These are phyloP conservation scores for Ajuga chamaepitys DNA, from an alignment of 257 asterid genomes.

Conservation along the genomic window DNA sequence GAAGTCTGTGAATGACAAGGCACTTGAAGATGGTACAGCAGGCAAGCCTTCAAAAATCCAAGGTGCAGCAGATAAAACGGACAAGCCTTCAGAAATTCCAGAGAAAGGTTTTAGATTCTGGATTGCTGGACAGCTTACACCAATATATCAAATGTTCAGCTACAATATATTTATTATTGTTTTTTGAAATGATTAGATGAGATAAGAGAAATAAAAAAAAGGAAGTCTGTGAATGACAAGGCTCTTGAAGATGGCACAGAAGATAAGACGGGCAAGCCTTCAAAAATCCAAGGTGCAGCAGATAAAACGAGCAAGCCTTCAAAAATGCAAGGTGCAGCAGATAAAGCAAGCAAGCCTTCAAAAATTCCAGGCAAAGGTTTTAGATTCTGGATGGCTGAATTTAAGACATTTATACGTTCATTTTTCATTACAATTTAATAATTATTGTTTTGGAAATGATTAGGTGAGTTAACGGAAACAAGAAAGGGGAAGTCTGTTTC, in stretches of 20 bases:
- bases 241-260: conserved; percentile 17
- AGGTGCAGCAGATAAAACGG: conserved; percentile 2
- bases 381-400: conserved; percentile 7
- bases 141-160: background rate
- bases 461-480: conserved; percentile 28
- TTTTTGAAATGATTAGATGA: conserved; percentile 21
- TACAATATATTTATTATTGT: background rate
- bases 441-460: background rate
- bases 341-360: conserved; percentile 22
- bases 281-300: background rate
- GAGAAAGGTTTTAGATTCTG: conserved; percentile 37
- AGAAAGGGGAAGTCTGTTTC: conserved; percentile 20
- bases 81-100: conserved; percentile 26
- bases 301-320: conserved; percentile 22
- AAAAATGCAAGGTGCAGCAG: conserved; percentile 4
- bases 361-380: conserved; percentile 42
- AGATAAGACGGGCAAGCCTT: conserved; percentile 16
- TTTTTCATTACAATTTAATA: background rate
- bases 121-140: background rate
- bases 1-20: conserved; percentile 20
- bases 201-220: conserved; percentile 14
- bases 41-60: conserved; percentile 30
- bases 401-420: background rate
- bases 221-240: conserved; percentile 20
- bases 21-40: conserved; percentile 7